These are phyloP conservation scores for Oehlia diaphana DNA, from an alignment of 192 early-diverging fungal species.

Conservation along the genomic window DNA sequence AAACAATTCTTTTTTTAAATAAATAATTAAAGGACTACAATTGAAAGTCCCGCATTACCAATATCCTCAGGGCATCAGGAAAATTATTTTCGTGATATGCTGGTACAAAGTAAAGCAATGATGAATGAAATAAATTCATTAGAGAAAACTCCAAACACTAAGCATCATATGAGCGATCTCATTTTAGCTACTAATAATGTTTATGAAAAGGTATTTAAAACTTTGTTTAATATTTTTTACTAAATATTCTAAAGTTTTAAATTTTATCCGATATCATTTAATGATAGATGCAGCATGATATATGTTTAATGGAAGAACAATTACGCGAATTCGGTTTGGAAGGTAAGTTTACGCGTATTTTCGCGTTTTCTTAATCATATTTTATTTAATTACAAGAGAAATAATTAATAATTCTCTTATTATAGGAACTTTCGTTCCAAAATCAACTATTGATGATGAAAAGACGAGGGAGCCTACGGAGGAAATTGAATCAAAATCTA, in stretches of 20 bases:
- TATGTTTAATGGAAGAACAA: neutral
- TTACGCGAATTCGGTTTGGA: neutral
- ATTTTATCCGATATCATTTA: neutral
- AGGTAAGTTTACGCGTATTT: neutral
- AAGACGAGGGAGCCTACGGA: neutral
- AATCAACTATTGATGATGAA: neutral
- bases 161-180: neutral
- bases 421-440: neutral
- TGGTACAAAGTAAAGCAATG: neutral
- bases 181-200: neutral
- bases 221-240: neutral
- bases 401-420: neutral
- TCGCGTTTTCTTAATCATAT: neutral
- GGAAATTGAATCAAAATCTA: neutral
- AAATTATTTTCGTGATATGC: neutral
- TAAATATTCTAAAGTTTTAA: neutral
- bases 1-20: neutral
- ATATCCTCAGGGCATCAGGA: neutral
- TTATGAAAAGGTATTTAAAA: neutral
- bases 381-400: neutral
- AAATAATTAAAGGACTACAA: neutral
- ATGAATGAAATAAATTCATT: neutral
- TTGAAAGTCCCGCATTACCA: slow-evolving; percentile 1
- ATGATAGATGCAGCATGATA: neutral
- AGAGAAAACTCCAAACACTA: neutral